Evolutionary conservation across 2,329 filamentous ascomycete genomes (phyloP), one percentile per base, ranked within the genome.

Genomic region (Colletotrichum musae): DNA sequence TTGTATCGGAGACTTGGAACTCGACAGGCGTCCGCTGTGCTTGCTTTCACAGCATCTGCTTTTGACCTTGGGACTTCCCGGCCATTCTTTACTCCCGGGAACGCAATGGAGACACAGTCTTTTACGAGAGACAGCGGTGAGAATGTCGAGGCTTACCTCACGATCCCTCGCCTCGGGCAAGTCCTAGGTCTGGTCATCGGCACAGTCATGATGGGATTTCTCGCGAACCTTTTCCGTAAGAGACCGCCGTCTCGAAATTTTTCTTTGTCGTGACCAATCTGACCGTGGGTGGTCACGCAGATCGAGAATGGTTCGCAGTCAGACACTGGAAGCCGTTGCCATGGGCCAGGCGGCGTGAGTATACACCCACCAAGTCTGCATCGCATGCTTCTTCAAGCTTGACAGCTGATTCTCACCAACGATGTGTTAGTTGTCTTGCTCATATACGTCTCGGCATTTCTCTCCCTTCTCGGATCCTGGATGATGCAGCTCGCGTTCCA

Each of bases 381-480:
- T 32, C 9, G 5, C 41, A 12, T 43, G 10, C 39, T 39, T 3
- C 2, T 26, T n/a, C 15, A 24, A 18, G 6, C 6, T 51, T n/a
- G 3, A 36, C 7, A 6, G 28, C 12, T 10, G 28, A 48, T n/a
- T 2, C 18, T 18, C n/a, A 28, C 16, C 39, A 15, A 28, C 18
- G 24, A n/a, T 13, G 18, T n/a, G 10, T 2, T 18, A 66, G 64
- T 61, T 15, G 45, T 62, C 9, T 18, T 62, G 4, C 12, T 61
- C 4, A 56, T 56, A 6, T 66, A 56, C 18, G 26, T 61, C 5
- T 54, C 43, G 7, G 51, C 57, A 9, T 62, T 54, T 18, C 10
- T 54, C 5, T 61, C 54, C 51, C 16, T 56, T 7, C 12, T 66
- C 6, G 64, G 48, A 15, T 66, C 64, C 6, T 66, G 50, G 57